Evolutionary conservation across 2,329 filamentous ascomycete genomes (phyloP).

Genomic region (Fusarium sp.): DNA sequence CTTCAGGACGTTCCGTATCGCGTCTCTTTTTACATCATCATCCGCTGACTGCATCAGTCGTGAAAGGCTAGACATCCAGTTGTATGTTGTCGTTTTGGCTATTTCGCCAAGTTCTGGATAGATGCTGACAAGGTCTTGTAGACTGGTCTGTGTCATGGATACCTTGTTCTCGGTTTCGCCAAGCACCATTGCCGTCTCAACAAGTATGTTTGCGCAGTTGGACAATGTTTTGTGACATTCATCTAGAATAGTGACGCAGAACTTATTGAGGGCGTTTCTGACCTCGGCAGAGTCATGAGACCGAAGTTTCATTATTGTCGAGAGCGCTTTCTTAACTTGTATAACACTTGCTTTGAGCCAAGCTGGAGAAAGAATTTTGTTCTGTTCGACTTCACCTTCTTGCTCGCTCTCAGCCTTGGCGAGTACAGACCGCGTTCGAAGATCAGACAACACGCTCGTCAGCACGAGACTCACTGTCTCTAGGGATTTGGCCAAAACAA

Average conservation of each 20-base stretch:
- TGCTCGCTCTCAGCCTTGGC: constrained; percentile 51
- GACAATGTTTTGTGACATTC: constrained; percentile 81
- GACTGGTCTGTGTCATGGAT: constrained; percentile 59
- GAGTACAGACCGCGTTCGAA: constrained; percentile 64
- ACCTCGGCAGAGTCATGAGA: constrained; percentile 78
- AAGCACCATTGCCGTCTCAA: constrained; percentile 85
- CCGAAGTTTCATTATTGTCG: constrained; percentile 81
- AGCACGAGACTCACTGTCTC: constrained; percentile 69
- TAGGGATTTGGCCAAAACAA: constrained; percentile 74
- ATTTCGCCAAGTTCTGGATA: constrained; percentile 73
- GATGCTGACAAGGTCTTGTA: constrained; percentile 73
- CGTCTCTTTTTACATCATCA: constrained; percentile 79
- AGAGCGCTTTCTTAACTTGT: constrained; percentile 87
- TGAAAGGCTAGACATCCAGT: constrained; percentile 85
- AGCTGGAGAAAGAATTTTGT: constrained; percentile 59
- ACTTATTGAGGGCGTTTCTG: constrained; percentile 71
- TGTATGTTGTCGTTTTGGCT: constrained; percentile 79
- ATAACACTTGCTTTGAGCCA: constrained; percentile 86
- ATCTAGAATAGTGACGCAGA: constrained; percentile 83
- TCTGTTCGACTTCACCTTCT: constrained; percentile 41
- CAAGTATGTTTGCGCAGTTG: constrained; percentile 77
- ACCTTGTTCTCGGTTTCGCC: constrained; percentile 62
- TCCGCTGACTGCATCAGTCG: constrained; percentile 87
- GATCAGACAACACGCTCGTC: constrained; percentile 68
- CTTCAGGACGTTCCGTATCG: constrained; percentile 81